Evolutionary conservation across 768 basidiomycete species (phyloP).

Genomic region (Suillus clintonianus): DNA sequence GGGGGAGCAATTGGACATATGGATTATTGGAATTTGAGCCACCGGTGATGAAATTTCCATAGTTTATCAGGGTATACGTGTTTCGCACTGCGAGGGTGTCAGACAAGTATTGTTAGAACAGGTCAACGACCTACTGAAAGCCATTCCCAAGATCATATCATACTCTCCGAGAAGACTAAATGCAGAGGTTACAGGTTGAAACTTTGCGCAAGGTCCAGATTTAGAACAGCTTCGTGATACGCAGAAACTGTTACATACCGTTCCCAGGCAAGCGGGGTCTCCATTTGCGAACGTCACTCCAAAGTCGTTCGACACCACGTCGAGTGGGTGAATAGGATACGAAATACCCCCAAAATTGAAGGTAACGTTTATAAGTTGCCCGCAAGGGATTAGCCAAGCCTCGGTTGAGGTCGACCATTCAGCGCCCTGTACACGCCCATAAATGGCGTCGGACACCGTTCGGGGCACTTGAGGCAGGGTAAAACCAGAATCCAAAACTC

Average conservation of each 20-base stretch:
- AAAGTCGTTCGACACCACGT: slow-evolving; percentile 62
- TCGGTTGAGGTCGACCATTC: slow-evolving; percentile 55
- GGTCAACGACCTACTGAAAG: slow-evolving; percentile 55
- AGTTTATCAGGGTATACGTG: slow-evolving; percentile 70
- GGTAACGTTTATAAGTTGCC: slow-evolving; percentile 68
- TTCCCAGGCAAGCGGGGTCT: slow-evolving; percentile 62
- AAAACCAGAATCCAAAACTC: slow-evolving; percentile 75
- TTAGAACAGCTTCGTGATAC: slow-evolving; percentile 7
- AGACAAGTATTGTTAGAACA: neutral
- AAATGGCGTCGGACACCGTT: slow-evolving; percentile 76
- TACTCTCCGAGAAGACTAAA: slow-evolving; percentile 78
- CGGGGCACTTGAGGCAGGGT: slow-evolving; percentile 74
- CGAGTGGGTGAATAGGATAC: slow-evolving; percentile 78
- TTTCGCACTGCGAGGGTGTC: slow-evolving; percentile 61
- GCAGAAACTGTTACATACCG: slow-evolving; percentile 45
- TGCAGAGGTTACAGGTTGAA: slow-evolving; percentile 82
- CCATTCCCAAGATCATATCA: slow-evolving; percentile 84
- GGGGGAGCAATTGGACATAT: slow-evolving; percentile 68
- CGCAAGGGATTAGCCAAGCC: slow-evolving; percentile 76
- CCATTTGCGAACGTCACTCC: slow-evolving; percentile 44
- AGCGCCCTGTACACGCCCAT: slow-evolving; percentile 76
- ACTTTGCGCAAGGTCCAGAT: slow-evolving; percentile 39
- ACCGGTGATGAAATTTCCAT: slow-evolving; percentile 64
- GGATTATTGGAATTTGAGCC: slow-evolving; percentile 53
- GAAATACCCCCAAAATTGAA: slow-evolving; percentile 69